A percentile compares a stretch with the other conserved stretches of the same genome.
phyloP scores from a whole-genome alignment of 2,329 filamentous ascomycete species.

The Plectosphaerella plurivora region DNA sequence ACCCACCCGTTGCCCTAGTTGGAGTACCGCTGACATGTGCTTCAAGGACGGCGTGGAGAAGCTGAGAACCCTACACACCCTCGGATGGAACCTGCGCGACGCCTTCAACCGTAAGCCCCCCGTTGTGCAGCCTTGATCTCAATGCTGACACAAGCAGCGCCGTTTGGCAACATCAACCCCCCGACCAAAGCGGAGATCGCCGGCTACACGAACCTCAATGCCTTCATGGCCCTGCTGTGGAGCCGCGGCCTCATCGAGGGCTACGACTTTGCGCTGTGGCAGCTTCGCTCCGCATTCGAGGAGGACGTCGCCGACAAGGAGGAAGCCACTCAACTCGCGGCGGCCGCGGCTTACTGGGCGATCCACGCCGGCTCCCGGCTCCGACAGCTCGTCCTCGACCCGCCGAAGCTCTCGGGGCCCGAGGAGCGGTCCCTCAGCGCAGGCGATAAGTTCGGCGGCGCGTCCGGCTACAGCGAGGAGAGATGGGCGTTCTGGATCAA shows the following conservation, averaged over 20 bases:
- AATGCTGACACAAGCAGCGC: not conserved
- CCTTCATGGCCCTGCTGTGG: conserved; percentile 11
- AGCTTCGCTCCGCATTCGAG: conserved; percentile 10
- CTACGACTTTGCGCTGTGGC: conserved; percentile 8
- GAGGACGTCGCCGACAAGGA: conserved; percentile 7
- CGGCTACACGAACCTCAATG: conserved; percentile 9
- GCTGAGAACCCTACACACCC: conserved; percentile 4
- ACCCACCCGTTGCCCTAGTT: not conserved
- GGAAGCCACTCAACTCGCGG: conserved; percentile 2
- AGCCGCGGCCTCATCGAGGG: conserved; percentile 10
- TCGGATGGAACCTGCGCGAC: conserved; percentile 3
- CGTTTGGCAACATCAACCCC: not conserved
- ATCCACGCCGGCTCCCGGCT: conserved; percentile 7
- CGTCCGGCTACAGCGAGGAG: conserved; percentile 6
- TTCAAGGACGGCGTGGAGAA: conserved; percentile 8
- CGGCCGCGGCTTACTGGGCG: conserved; percentile 8
- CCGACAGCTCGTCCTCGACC: conserved; percentile 4
- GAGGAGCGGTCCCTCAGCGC: conserved; percentile 3
- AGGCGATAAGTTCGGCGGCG: conserved; percentile 3
- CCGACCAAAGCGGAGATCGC: not conserved
- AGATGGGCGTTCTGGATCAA: conserved; percentile 12
- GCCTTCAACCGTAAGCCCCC: conserved; percentile 6
- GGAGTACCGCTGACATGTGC: not conserved
- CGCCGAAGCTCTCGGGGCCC: not conserved
- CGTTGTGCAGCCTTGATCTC: not conserved